Evolutionary conservation across 2,329 filamentous ascomycete species (phyloP).

Genomic region (Juglanconis juglandina): DNA sequence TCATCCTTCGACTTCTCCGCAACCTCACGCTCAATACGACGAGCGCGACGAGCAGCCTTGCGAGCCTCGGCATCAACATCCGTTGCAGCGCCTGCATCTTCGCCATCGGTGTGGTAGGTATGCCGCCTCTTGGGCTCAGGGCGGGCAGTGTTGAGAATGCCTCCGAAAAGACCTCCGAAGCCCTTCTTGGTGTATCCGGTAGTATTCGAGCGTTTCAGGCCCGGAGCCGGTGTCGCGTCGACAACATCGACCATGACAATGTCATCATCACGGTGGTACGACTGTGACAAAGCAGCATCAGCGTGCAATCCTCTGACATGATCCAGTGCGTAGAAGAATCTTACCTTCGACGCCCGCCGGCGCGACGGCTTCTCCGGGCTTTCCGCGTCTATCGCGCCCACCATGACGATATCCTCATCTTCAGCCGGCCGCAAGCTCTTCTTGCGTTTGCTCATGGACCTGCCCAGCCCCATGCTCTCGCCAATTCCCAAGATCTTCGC

Average conservation of each 20-base stretch:
- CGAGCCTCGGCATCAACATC: slow-evolving; percentile 61
- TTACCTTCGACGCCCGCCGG: slow-evolving; percentile 40
- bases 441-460: slow-evolving; percentile 40
- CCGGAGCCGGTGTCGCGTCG: slow-evolving; percentile 45
- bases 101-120: slow-evolving; percentile 49
- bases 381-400: slow-evolving; percentile 37
- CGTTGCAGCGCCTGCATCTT: slow-evolving; percentile 48
- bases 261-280: slow-evolving; percentile 63
- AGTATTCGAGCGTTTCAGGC: slow-evolving; percentile 58
- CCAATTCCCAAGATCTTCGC: slow-evolving; percentile 69
- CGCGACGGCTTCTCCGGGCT: slow-evolving; percentile 46
- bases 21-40: slow-evolving; percentile 46
- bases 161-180: slow-evolving; percentile 60
- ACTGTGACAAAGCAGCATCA: slow-evolving; percentile 51
- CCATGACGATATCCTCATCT: slow-evolving; percentile 51
- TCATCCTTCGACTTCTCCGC: slow-evolving; percentile 52
- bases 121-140: slow-evolving; percentile 48
- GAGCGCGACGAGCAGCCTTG: slow-evolving; percentile 59
- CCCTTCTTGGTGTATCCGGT: slow-evolving; percentile 53
- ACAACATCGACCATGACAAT: slow-evolving; percentile 54
- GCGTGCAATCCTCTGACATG: slow-evolving; percentile 23
- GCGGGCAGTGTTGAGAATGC: slow-evolving; percentile 46
- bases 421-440: slow-evolving; percentile 36
- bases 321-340: slow-evolving; percentile 14
- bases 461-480: slow-evolving; percentile 50